Evolutionary conservation across 176 grass and related monocot species (phyloP), one percentile per base, ranked within the genome.

Genomic region (Aegilops tauschii): DNA sequence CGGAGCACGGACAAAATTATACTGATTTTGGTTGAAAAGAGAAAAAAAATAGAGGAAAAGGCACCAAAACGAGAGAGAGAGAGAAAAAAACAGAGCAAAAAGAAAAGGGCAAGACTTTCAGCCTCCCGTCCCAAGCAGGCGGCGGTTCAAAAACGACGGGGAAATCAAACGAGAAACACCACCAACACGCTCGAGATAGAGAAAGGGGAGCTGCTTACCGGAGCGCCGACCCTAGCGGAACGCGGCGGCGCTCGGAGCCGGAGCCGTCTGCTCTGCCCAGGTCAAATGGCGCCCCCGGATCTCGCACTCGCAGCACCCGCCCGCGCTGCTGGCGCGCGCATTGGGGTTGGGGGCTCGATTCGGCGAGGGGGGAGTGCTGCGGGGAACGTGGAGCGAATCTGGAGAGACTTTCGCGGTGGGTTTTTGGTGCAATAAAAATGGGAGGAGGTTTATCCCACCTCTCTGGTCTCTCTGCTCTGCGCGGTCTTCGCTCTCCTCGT

Each of bases 361-460:
- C 28, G 82, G 54, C 37, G 72, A 52, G 32, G 16, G 13, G 52
- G 3, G 31, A 4, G 39, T 21, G 37, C 20, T 3, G 58, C 36
- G 30, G 8, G 74, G 75, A 85, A 85, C 47, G 71, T 28, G 73
- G 83, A 65, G 83, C 73, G 63, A 85, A 77, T 85, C 61, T 77
- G 28, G 42, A 47, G 61, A 50, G 72, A 70, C 6, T 52, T 81
- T 6, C 9, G 36, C 44, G n/a, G 12, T n/a, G 44, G 36, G 25
- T 32, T 39, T 76, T 84, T 49, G 25, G 56, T 8, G 21, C 4
- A 16, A 52, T 76, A 76, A 54, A 76, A 62, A 45, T n/a, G 67
- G 71, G 72, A 75, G 71, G 54, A 59, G 71, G 36, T 39, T 49
- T 65, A 20, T 77, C 61, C 35, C 72, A 29, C n/a, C 47, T 50